Evolutionary conservation across 2,329 filamentous ascomycete genomes (phyloP), one percentile per base, ranked within the genome.

Genomic region (Alternaria conjuncta): DNA sequence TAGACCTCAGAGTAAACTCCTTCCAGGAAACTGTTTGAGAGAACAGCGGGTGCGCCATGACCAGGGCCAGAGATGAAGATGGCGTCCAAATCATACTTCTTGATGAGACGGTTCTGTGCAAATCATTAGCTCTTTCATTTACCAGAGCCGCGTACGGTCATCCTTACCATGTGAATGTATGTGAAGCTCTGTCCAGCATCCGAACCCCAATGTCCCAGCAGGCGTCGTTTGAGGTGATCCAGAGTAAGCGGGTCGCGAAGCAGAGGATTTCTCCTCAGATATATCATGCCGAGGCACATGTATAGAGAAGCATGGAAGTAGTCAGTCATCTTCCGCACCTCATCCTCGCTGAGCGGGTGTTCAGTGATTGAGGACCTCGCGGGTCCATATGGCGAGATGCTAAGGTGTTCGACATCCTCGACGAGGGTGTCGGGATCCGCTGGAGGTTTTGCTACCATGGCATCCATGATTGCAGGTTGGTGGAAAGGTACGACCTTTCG

Each of bases 171-270:
- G 81, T 94, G 91, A 82, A 93, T 92, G 79, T 89, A 94, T 32
- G 90, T 92, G 80, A 94, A 94, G 62, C 90, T 89, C 79, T 94
- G 92, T 13, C 91, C 92, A n/a, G 92, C 89, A 54, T 92, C 91
- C 3, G 90, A 92, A 57, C 92, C 92, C 85, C 92, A 94, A 76
- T 94, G 92, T 43, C 92, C 92, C 3, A 94, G 84, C 9, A 94
- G 83, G 68, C 92, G 88, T 63, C 86, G 84, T 81, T 94, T 94
- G 81, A 94, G 84, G 74, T 94, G 89, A 57, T 92, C 88, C 30
- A 86, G 82, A 70, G 87, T 87, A 67, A 93, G 84, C 1, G 90
- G 89, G 70, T 93, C 87, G 63, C 86, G 86, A 46, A 94, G 87
- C 12, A 94, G 85, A 13, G 91, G 89, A 67, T 94, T 94, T 43